Conservation (phyloP, 2,329 filamentous ascomycete species). For the Ophiognomonia clavigignenti-juglandacearum region DNA sequence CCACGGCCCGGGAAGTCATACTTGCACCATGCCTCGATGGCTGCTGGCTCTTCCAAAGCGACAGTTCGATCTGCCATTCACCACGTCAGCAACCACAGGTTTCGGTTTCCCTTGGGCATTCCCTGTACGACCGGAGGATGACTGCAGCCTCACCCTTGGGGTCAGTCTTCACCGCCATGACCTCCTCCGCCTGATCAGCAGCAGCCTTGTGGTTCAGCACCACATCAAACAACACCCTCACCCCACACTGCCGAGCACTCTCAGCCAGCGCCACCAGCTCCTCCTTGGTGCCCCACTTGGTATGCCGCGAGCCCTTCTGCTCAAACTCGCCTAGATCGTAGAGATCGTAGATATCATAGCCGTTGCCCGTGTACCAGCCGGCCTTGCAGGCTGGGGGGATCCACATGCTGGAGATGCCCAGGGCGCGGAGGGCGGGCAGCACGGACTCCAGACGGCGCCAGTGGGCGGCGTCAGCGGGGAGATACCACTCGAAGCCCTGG, state of each 20-base stretch:
- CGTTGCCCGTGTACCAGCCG: slow-evolving; percentile 55
- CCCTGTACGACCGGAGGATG: not conserved
- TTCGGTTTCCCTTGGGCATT: not conserved
- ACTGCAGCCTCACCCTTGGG: slow-evolving; percentile 29
- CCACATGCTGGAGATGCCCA: slow-evolving; percentile 62
- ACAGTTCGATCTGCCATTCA: slow-evolving; percentile 48
- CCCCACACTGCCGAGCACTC: slow-evolving; percentile 44
- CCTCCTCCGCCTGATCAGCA: slow-evolving; percentile 58
- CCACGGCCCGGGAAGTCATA: slow-evolving; percentile 61
- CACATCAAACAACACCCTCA: slow-evolving; percentile 63
- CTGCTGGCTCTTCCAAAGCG: slow-evolving; percentile 47
- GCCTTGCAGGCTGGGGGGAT: slow-evolving; percentile 69
- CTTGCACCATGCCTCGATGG: slow-evolving; percentile 64
- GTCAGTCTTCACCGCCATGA: slow-evolving; percentile 57
- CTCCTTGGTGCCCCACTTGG: slow-evolving; percentile 65
- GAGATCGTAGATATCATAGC: slow-evolving; percentile 64
- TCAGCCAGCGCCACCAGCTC: slow-evolving; percentile 51
- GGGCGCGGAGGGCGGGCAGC: slow-evolving; percentile 48
- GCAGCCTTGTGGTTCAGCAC: slow-evolving; percentile 70
- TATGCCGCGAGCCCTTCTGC: slow-evolving; percentile 57
- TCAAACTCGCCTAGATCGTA: slow-evolving; percentile 70
- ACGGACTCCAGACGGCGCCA: slow-evolving; percentile 52
- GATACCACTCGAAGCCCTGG: slow-evolving; percentile 71
- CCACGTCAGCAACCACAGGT: slow-evolving; percentile 3
- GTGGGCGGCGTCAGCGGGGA: slow-evolving; percentile 55